Conservation (phyloP, 352 stramenopile species). For the Saprolegnia diclina region DNA sequence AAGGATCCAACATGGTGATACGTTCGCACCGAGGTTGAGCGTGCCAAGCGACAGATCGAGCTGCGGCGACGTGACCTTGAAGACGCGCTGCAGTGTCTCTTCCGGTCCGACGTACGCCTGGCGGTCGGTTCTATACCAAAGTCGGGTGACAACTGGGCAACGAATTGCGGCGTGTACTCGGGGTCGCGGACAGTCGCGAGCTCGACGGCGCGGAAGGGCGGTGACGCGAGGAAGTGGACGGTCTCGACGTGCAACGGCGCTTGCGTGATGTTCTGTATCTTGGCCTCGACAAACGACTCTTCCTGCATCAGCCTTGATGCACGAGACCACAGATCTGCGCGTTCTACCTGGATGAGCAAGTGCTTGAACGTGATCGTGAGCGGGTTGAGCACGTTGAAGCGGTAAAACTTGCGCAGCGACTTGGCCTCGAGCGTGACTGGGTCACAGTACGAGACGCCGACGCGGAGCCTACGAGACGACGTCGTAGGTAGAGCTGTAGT, state of each 20-base stretch:
- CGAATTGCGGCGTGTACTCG: neutral
- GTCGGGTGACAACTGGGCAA: neutral
- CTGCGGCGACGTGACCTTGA: slow-evolving; percentile 29
- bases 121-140: neutral
- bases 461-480: slow-evolving; percentile 40
- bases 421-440: slow-evolving; percentile 71
- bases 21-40: slow-evolving; percentile 12
- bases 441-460: slow-evolving; percentile 72
- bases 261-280: slow-evolving; percentile 81
- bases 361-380: slow-evolving; percentile 84
- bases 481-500: neutral
- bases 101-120: slow-evolving; percentile 35
- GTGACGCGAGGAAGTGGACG: slow-evolving; percentile 63
- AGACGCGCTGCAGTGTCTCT: slow-evolving; percentile 74
- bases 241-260: slow-evolving; percentile 72
- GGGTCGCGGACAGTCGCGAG: slow-evolving; percentile 23
- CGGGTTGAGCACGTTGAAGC: slow-evolving; percentile 86
- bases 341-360: slow-evolving; percentile 28
- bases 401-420: slow-evolving; percentile 89
- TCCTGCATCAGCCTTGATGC: slow-evolving; percentile 31
- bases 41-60: slow-evolving; percentile 18
- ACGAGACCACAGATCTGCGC: neutral
- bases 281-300: slow-evolving; percentile 62
- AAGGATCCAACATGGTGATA: neutral
- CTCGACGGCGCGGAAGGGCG: slow-evolving; percentile 47